These are phyloP conservation scores for Wickerhamomyces chambardii DNA, from an alignment of 805 yeast genomes.

Conservation along the genomic window DNA sequence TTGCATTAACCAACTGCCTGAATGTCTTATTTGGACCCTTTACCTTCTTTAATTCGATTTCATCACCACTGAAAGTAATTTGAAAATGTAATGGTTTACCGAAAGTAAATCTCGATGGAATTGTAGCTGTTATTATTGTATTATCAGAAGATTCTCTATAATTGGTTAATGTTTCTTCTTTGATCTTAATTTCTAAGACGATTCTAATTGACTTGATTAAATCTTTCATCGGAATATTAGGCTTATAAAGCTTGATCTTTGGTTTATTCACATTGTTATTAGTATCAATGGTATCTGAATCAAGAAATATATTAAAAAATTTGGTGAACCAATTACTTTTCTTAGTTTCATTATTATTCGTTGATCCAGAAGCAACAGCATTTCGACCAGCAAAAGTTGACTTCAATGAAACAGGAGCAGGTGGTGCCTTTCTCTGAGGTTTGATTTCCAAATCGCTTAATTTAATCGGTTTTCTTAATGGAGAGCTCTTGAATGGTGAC, in stretches of 20 bases:
- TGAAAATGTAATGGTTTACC: slow-evolving; percentile 39
- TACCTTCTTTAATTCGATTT: slow-evolving; percentile 28
- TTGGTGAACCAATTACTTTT: slow-evolving; percentile 29
- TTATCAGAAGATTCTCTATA: slow-evolving; percentile 28
- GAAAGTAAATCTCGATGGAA: slow-evolving; percentile 35
- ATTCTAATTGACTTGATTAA: slow-evolving; percentile 20
- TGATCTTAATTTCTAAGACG: slow-evolving; percentile 34
- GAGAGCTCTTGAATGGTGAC: slow-evolving; percentile 14
- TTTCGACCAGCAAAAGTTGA: too few species aligned
- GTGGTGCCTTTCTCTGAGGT: slow-evolving; percentile 14
- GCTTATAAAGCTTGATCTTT: slow-evolving; percentile 5
- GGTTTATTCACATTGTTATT: slow-evolving; percentile 6
- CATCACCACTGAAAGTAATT: slow-evolving; percentile 30
- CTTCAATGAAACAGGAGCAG: slow-evolving; percentile 5
- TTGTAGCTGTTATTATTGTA: slow-evolving; percentile 33
- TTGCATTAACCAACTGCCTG: slow-evolving; percentile 30
- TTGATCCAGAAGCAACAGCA: slow-evolving; percentile 23
- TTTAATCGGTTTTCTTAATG: slow-evolving; percentile 1
- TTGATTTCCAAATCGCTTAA: not conserved
- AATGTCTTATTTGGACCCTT: slow-evolving; percentile 40
- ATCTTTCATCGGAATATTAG: slow-evolving; percentile 9
- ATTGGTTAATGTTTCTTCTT: slow-evolving; percentile 41
- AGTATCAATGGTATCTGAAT: slow-evolving; percentile 1
- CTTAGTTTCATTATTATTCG: slow-evolving; percentile 20
- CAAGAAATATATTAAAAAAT: slow-evolving; percentile 20